Evolutionary conservation across 805 yeast genomes (phyloP).

Genomic region (Cyberlindnera mississippiensis): DNA sequence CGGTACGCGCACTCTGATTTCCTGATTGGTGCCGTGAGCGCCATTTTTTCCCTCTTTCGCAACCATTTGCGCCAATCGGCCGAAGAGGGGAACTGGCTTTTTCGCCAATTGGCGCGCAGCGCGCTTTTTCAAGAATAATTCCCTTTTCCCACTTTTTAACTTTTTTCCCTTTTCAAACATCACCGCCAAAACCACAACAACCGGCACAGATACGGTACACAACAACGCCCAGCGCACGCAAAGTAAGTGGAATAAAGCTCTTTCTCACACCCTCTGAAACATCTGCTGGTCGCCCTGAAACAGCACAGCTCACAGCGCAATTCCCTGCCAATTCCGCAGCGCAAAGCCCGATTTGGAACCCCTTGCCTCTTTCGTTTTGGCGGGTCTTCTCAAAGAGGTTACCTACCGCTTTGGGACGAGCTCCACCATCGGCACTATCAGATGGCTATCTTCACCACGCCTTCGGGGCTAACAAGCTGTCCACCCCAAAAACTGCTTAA

Average conservation of each 20-base stretch:
- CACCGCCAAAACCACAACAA: slow-evolving; percentile 10
- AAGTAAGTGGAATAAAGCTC: slow-evolving; percentile 1
- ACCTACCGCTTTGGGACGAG: slow-evolving; percentile 24
- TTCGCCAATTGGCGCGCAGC: slow-evolving; percentile 9
- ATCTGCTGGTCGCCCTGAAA: background rate
- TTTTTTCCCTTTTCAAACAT: slow-evolving; percentile 15
- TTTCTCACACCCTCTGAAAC: background rate
- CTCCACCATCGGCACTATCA: background rate
- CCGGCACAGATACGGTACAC: background rate
- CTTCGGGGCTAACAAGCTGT: too few species aligned
- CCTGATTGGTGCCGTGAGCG: background rate
- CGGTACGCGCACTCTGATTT: slow-evolving; percentile 4
- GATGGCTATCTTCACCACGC: too few species aligned
- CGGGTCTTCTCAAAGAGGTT: slow-evolving; percentile 16
- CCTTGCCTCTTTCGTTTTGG: slow-evolving; percentile 5
- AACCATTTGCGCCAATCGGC: slow-evolving; percentile 3
- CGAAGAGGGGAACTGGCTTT: background rate
- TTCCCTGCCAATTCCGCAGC: background rate
- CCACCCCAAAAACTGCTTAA: too few species aligned
- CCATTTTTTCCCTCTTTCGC: background rate
- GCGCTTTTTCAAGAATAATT: slow-evolving; percentile 18
- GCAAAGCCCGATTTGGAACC: background rate
- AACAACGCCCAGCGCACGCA: background rate
- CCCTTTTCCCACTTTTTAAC: slow-evolving; percentile 10
- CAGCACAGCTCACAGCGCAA: too few species aligned